Conservation (phyloP, 257 asterid genomes). For the Solanum boliviense region DNA sequence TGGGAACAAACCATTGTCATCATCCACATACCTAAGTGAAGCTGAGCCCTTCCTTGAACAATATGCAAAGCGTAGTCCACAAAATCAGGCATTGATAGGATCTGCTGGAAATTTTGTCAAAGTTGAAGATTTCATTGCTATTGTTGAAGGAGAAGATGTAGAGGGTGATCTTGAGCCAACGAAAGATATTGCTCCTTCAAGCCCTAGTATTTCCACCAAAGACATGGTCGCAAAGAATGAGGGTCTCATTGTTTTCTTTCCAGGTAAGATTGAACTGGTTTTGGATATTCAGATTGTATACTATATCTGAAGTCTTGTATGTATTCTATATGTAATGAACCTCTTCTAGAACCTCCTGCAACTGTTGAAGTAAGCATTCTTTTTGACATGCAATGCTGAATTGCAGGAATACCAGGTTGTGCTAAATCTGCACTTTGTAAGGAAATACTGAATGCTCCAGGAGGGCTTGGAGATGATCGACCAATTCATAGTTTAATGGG, state of each 20-base stretch:
- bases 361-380: constrained; percentile 2
- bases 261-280: constrained; percentile 38
- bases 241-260: constrained; percentile 92
- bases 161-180: constrained; percentile 83
- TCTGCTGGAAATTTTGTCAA: constrained; percentile 85
- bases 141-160: constrained; percentile 71
- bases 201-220: constrained; percentile 35
- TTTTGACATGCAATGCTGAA: constrained; percentile 8
- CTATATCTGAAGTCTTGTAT: background rate
- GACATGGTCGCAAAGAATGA: constrained; percentile 65
- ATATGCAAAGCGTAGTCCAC: constrained; percentile 85
- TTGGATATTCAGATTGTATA: background rate
- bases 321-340: background rate
- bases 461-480: constrained; percentile 83
- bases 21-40: constrained; percentile 83
- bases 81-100: constrained; percentile 79
- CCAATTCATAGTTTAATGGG: constrained; percentile 91
- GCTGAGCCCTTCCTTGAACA: constrained; percentile 96
- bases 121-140: constrained; percentile 78
- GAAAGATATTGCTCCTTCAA: constrained; percentile 36
- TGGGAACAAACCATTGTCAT: constrained; percentile 57
- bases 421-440: constrained; percentile 97
- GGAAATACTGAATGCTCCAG: constrained; percentile 57
- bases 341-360: background rate
- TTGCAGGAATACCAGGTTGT: constrained; percentile 93